These are phyloP conservation scores for Cylindrotheca closterium DNA, from an alignment of 108 stramenopile species.

Conservation along the genomic window DNA sequence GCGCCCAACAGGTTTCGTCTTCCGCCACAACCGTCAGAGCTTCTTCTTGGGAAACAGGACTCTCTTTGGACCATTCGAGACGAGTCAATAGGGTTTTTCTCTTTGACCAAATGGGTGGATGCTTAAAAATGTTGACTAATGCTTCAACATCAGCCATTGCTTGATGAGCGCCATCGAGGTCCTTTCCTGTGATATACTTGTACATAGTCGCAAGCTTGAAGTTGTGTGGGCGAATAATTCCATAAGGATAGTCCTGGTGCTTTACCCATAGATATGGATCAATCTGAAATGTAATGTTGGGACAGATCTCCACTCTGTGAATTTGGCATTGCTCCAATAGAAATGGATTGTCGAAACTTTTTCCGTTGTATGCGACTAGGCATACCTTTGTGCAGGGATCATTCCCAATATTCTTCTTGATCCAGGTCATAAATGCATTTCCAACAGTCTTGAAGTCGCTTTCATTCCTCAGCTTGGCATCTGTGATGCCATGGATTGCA, in stretches of 20 bases:
- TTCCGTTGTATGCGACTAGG: slow-evolving; percentile 5
- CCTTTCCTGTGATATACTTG: not conserved
- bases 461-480: not conserved
- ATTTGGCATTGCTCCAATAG: too few species aligned
- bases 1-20: too few species aligned
- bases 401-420: not conserved
- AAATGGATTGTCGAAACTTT: not conserved
- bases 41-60: too few species aligned
- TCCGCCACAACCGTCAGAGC: too few species aligned
- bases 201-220: not conserved
- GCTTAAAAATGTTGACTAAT: too few species aligned
- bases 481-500: not conserved
- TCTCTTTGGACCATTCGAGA: too few species aligned
- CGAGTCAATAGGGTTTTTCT: too few species aligned
- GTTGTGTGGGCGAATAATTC: not conserved
- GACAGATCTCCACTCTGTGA: too few species aligned
- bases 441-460: not conserved
- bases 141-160: not conserved
- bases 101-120: too few species aligned
- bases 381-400: too few species aligned
- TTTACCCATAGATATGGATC: not conserved
- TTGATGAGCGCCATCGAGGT: not conserved
- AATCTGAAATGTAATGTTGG: too few species aligned
- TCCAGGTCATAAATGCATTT: not conserved
- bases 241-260: not conserved